Evolutionary conservation across 805 yeast genomes (phyloP), one percentile per base, ranked within the genome.

Genomic region (Teunomyces tritomae): DNA sequence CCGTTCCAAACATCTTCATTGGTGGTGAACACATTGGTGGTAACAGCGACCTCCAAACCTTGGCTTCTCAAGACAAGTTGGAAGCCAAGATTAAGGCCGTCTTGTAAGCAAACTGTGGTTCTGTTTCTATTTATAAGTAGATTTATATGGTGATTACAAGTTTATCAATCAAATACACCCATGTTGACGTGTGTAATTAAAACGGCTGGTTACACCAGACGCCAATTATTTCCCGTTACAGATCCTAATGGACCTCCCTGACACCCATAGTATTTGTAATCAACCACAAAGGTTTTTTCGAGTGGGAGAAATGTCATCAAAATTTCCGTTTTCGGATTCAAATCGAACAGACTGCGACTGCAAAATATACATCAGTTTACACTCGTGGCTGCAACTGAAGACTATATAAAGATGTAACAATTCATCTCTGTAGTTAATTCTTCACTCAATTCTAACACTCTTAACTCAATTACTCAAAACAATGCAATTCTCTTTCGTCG

Each of bases 21-120:
- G 83, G 77, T 42, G 97, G 96, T 51, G 79, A 91, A 71, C 97
- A 90, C 75, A 82, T 92, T 61, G 99, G 99, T 51, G 99, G 99
- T 52, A 89, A 90, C 79, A 84, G 91, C 34, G 96, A 89, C 57
- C 74, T 92, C 54, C 96, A 90, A 71, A 75, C 78, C 45, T 78
- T 91, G 65, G 76, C 80, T 56, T 75, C 82, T 20, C 58, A 67
- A 40, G 94, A 86, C 57, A 64, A 83, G 67, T 79, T 89, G 62
- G 80, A 77, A 49, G 48, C 55, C 34, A 60, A 64, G 53, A 64
- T 70, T 52, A 70, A 68, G 58, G 72, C 74, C 55, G 73, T 57
- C 47, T 65, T 70, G 51, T 70, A 68, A 53, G 8, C 16, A 16
- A 13, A 9, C 17, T 32, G 34, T n/a, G 24, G 24, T 20, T 20